Evolutionary conservation across 139 green algal species (phyloP), one percentile per base, ranked within the genome.

Genomic region (Microglena sp.): DNA sequence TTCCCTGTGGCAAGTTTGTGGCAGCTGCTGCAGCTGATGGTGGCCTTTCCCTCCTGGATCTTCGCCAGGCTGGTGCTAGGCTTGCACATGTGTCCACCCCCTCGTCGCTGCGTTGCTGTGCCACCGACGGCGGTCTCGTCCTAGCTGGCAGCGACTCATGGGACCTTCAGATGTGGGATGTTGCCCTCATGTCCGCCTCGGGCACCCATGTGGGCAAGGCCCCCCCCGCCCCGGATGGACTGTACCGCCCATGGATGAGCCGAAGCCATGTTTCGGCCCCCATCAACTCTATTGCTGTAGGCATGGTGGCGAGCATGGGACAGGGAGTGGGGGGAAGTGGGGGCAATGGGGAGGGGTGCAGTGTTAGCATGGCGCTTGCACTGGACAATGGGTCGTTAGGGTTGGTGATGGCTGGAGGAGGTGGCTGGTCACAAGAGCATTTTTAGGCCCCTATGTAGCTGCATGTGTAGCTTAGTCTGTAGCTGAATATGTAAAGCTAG

Each of bases 61-160:
- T 69, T 2, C 50, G 73, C 18, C 30, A 27, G 8, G 2, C n/a
- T 1, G 61, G 69, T 1, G 31, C 30, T 2, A 27, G 44, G 2
- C 32, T 73, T 5, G 60, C 29, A 27, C 21, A 33, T 8, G n/a
- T 69, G 28, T 60, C 58, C 26, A 64, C 8, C 28, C 60, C 57
- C 18, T 57, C 62, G 3, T 82, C 69, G 5, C 61, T 93, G 59
- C 64, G 73, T 22, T 92, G 87, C 76, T 79, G 69, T 29, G 27
- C 62, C 3, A 75, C 68, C 3, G 80, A 91, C 40, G 78, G 68
- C 4, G 2, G 55, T 18, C 22, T 84, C 34, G 70, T 75, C 21
- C 29, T 87, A 28, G 76, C 63, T 21, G 87, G 86, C 2, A 64
- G 60, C 4, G 80, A 93, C 55, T 40, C 53, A 11, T 86, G 87